Evolutionary conservation across 345 rosid genomes (phyloP).

Genomic region (Chamaenerion angustifolium): DNA sequence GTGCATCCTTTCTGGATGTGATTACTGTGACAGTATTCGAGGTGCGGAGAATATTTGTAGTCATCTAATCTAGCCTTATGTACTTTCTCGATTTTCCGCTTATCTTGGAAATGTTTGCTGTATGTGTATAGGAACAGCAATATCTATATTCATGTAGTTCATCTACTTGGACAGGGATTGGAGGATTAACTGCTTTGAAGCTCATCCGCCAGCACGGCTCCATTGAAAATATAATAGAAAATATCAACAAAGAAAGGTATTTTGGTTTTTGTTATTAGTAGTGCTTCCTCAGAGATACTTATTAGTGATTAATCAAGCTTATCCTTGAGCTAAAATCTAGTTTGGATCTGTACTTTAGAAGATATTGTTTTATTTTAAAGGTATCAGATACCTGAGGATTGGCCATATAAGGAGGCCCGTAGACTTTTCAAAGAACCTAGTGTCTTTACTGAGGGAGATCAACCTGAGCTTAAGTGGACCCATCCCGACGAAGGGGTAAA

Average conservation of each 20-base stretch:
- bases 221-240: no score
- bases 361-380: conserved; percentile 18
- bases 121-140: no score
- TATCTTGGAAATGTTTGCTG: not conserved
- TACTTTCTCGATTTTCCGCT: not conserved
- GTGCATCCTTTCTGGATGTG: conserved; percentile 95
- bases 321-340: not conserved
- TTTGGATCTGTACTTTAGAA: not conserved
- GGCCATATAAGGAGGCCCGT: conserved; percentile 85
- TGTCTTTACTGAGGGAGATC: conserved; percentile 44
- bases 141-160: no score
- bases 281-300: no score
- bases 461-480: conserved; percentile 68
- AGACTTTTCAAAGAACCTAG: conserved; percentile 68
- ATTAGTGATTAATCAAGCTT: no score
- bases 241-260: no score
- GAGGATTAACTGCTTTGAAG: no score
- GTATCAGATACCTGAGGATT: conserved; percentile 71
- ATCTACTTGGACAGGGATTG: no score
- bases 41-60: conserved; percentile 27
- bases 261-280: no score
- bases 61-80: fast-evolving
- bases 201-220: no score
- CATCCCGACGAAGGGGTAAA: conserved; percentile 82
- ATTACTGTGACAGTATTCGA: conserved; percentile 88